Evolutionary conservation across 805 yeast species (phyloP).

Genomic region (Naumovozyma castellii): DNA sequence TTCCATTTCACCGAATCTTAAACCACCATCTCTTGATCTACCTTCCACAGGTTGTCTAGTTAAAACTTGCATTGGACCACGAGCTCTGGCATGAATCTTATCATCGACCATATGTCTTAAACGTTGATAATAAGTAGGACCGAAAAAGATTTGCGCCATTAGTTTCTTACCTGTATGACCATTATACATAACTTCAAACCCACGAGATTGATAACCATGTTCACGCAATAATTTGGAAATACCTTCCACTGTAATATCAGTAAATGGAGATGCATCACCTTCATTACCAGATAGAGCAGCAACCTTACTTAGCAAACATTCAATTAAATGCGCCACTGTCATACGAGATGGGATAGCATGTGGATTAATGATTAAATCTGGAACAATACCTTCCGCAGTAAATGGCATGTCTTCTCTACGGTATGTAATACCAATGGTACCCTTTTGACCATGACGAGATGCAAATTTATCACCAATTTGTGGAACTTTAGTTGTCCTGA

Average conservation of each 20-base stretch:
- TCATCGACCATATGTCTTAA: constrained; percentile 99
- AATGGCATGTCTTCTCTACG: constrained; percentile 99
- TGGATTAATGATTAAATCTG: constrained; percentile 94
- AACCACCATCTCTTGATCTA: constrained; percentile 98
- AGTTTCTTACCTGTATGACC: constrained; percentile 98
- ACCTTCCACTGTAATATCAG: constrained; percentile 97
- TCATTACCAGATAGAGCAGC: constrained; percentile 91
- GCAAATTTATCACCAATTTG: constrained; percentile 99
- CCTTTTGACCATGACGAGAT: constrained; percentile 99
- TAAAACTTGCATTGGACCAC: constrained; percentile 96
- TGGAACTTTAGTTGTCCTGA: constrained; percentile 97
- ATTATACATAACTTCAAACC: constrained; percentile 96
- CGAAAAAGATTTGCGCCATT: constrained; percentile 97
- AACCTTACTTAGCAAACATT: constrained; percentile 91
- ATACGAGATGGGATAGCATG: constrained; percentile 99
- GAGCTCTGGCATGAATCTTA: constrained; percentile 96
- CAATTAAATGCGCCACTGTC: constrained; percentile 99
- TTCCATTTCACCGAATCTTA: constrained; percentile 99
- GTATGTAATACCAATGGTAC: constrained; percentile 98
- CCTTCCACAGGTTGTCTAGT: constrained; percentile 99
- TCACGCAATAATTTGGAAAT: constrained; percentile 85
- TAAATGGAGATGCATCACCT: constrained; percentile 99
- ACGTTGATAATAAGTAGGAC: constrained; percentile 99
- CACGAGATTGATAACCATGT: constrained; percentile 96
- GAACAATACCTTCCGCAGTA: constrained; percentile 89